Evolutionary conservation across 495 filamentous ascomycete species (phyloP), one percentile per base, ranked within the genome.

Genomic region (Xylaria grammica): DNA sequence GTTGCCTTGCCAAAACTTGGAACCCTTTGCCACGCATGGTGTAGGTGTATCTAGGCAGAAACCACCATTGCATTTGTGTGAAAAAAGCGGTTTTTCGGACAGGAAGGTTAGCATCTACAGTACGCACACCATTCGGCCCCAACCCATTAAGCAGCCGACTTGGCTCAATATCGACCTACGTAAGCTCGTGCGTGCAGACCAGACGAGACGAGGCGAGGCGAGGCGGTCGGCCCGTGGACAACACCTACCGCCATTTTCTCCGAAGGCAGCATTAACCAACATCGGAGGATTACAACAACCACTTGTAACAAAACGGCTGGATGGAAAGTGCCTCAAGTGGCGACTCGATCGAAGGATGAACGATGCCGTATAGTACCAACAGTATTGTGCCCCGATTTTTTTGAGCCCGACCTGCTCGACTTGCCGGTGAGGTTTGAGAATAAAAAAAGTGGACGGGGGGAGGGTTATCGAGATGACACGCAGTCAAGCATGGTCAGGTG

Each of bases 401-500:
- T 56, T 20, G 34, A 24, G 30, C 22, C 13, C 13, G 20, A 38
- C 5, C 27, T 20, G 5, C n/a, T 4, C 1, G 13, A 40, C 26
- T 30, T 56, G 32, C 13, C 53, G 32, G 40, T 56, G 20, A 1
- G 19, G 40, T 4, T 17, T 26, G 53, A 56, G 10, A 42, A 30
- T 42, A 17, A 19, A 32, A 32, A 46, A 30, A 30, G 22, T 24
- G 19, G n/a, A 42, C 24, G 36, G 34, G 36, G 19, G 34, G 51
- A 7, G 30, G 5, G 27, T 54, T 44, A 67, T 70, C 65, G 63
- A 70, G 65, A 74, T 74, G 69, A 74, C 72, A 74, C 72, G 72
- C 72, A 74, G 72, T 74, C 64, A 65, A 69, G 24, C 48, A 72
- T 64, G 72, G 70, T 74, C 72, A 74, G 72, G 72, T 74, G 72